Evolutionary conservation across 345 rosid species (phyloP), one percentile per base, ranked within the genome.

Genomic region (Bretschneidera sinensis): DNA sequence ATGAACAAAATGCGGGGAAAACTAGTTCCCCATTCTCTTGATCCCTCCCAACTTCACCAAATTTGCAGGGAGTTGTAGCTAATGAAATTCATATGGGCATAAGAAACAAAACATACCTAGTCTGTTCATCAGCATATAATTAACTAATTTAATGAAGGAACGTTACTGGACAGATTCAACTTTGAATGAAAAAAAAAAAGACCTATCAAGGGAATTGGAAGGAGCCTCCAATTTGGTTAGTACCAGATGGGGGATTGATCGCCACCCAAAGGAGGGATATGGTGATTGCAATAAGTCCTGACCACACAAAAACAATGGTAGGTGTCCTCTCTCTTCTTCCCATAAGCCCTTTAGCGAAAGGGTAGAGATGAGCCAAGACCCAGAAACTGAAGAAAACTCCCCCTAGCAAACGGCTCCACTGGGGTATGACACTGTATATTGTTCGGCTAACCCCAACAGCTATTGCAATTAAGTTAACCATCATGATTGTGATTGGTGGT

Each of bases 361-460:
- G 98, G 57, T 92, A 92, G n/a, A 92, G 85, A 80, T 92, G 98
- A 61, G 96, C 96, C 86, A 92, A 79, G 0, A 90, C 98, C 98
- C 98, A 92, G 78, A 92, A 92, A 60, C 98, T 92, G 72, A 92
- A 92, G 87, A 92, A 92, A 56, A 92, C 92, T 52, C 98, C 98
- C 21, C 98, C 98, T 24, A 92, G 43, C 54, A 92, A 54, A 15
- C 79, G 75, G 70, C 97, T 92, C 98, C 98, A 92, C 48, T 92
- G 81, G 0, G 98, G 98, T 17, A 87, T 68, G 17, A 67, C 77
- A 23, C 96, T 88, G 81, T 92, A 92, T 8, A 92, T 85, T 0
- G 98, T 92, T 56, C 98, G 74, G 81, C 97, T 89, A 61, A 92
- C 74, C 52, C 96, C 98, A 16, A 92, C 98, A 4, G 96, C 96